Evolutionary conservation across 1,284 basidiomycete species (phyloP), one percentile per base, ranked within the genome.

Genomic region (Termitomyces sp.): DNA sequence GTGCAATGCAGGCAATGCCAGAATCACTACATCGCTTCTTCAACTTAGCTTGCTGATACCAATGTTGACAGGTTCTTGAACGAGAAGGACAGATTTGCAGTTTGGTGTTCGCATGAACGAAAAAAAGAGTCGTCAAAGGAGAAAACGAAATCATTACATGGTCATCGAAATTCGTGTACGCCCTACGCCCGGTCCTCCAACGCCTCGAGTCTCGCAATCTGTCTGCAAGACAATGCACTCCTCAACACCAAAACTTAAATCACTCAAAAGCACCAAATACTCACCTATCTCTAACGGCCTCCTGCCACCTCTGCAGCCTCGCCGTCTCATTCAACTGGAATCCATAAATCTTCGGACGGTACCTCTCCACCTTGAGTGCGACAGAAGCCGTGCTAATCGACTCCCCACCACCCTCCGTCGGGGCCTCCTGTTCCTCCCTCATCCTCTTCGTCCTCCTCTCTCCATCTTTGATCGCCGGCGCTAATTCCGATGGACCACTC

Each of bases 321-420:
- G 94, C 93, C 62, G 86, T 86, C 75, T 97, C 94, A 67, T 96
- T 84, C 34, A 96, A 78, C 71, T 92, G 90, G 79, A 98, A 98
- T 0, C 94, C 94, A 70, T 97, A 98, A 57, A 97, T 94, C 66
- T 86, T 84, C 34, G 94, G 93, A 54, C 90, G 78, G 69, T 95
- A 94, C 61, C 91, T 73, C 66, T 97, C 94, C 21, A 91, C 91
- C 73, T 92, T 96, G 61, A 90, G 66, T 21, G 92, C 92, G 3
- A 84, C 90, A 28, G 70, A 77, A n/a, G 88, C 84, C 5, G 91
- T 94, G 63, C 82, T 90, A 43, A 82, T 74, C 0, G 75, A 73
- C 67, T 89, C 87, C 30, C 79, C 82, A 5, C 81, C 75, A 15
- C 77, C 78, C 58, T 85, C 86, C 6, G 75, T 70, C 21, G 79